Evolutionary conservation across 1,139 yeast species (phyloP).

Genomic region (Yamadazyma sp.): DNA sequence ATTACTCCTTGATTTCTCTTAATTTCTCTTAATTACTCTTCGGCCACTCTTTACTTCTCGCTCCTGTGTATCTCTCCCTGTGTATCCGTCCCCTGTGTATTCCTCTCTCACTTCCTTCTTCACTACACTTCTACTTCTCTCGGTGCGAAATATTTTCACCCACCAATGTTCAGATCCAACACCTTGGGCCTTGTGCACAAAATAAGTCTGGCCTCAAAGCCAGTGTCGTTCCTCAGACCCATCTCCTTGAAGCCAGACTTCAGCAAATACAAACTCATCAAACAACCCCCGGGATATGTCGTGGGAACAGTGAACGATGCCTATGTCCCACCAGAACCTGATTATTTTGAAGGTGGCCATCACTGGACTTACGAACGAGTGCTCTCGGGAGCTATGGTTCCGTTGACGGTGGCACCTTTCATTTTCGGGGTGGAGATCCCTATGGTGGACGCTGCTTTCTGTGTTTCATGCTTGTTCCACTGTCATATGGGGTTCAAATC

Average conservation of each 20-base stretch:
- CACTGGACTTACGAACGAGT: slow-evolving; percentile 75
- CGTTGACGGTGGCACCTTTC: slow-evolving; percentile 64
- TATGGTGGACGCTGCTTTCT: slow-evolving; percentile 58
- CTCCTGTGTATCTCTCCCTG: too few species aligned
- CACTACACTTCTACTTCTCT: not conserved
- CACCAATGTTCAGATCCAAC: slow-evolving; percentile 1
- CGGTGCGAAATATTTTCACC: not conserved
- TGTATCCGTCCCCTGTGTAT: too few species aligned
- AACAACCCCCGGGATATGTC: slow-evolving; percentile 76
- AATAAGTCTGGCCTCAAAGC: not conserved
- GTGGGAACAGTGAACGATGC: slow-evolving; percentile 80
- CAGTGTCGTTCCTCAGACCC: slow-evolving; percentile 13
- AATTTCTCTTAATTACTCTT: not conserved
- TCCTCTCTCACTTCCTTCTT: not conserved
- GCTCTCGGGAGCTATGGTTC: slow-evolving; percentile 60
- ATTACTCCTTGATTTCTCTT: not conserved
- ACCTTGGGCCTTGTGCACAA: not conserved
- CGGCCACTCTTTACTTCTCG: slow-evolving; percentile 3
- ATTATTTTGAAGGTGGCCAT: slow-evolving; percentile 59
- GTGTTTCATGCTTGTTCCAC: slow-evolving; percentile 59
- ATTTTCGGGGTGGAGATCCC: slow-evolving; percentile 50
- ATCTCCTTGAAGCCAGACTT: slow-evolving; percentile 47
- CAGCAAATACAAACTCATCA: slow-evolving; percentile 49
- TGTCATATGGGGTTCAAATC: slow-evolving; percentile 71
- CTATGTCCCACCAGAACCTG: slow-evolving; percentile 56